phyloP scores from a whole-genome alignment of 2,329 filamentous ascomycete species.

The Hymenoscyphus scutula region DNA sequence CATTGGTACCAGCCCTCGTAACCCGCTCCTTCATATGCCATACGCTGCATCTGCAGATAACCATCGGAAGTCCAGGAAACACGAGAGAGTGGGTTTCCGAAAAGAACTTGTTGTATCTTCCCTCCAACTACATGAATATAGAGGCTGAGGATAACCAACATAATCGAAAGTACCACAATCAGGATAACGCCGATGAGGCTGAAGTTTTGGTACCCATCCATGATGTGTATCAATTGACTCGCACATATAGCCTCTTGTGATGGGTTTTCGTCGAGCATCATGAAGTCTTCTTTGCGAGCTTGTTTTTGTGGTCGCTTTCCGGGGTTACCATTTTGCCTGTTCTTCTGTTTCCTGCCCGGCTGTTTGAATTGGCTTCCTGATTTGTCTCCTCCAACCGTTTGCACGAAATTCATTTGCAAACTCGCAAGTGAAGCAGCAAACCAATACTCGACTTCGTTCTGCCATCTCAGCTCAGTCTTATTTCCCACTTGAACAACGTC shows the following conservation, averaged over 20 bases:
- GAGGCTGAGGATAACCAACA: constrained; percentile 16
- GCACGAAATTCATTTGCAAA: constrained; percentile 8
- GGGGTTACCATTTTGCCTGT: background rate
- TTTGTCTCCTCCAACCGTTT: constrained; percentile 13
- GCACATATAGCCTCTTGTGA: constrained; percentile 13
- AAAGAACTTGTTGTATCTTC: constrained; percentile 8
- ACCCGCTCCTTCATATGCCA: constrained; percentile 24
- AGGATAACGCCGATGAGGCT: constrained; percentile 18
- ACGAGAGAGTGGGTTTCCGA: constrained; percentile 8
- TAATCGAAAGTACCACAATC: constrained; percentile 13
- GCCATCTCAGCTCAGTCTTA: background rate
- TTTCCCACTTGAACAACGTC: background rate
- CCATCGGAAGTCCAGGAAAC: constrained; percentile 20
- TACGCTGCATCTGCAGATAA: constrained; percentile 22
- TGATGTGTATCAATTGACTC: constrained; percentile 20
- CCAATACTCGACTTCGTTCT: constrained; percentile 8
- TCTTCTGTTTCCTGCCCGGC: constrained; percentile 38
- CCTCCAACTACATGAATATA: constrained; percentile 16
- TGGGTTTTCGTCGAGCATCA: background rate
- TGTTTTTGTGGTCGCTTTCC: background rate
- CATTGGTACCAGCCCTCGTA: constrained; percentile 12
- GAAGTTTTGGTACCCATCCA: constrained; percentile 22
- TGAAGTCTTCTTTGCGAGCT: background rate
- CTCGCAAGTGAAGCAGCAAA: constrained; percentile 6
- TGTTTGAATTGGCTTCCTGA: constrained; percentile 14